Base-by-base conservation (phyloP, 2,329 filamentous ascomycete species). In the Knufia fluminis region DNA sequence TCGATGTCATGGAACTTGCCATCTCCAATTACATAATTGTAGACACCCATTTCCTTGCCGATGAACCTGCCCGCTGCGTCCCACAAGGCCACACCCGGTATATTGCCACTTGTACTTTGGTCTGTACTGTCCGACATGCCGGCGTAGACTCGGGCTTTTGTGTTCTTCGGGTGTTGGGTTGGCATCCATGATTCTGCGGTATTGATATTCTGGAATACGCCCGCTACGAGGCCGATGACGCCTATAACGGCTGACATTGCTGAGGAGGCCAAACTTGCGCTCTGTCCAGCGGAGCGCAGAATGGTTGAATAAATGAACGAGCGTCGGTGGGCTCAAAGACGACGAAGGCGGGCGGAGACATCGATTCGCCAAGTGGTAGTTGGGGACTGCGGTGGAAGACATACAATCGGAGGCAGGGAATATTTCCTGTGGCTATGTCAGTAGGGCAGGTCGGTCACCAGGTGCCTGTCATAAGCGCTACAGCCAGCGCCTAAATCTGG, bases 71-170 rank as follows among this genome's bases (percentile, higher is more conserved):
- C 40, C 12, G 20, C 19, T 2, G 40, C 19, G n/a, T 33, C 43
- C 43, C 43, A 46, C 26, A 46, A 19, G 2, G 43, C 26, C 19
- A 36, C 43, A n/a, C 43, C 43, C 8, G 43, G 43, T 16, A 36
- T 46, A 28, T 46, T 46, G 17, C 43, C 40, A 17, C 40, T 43
- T n/a, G 40, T 43, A 17, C 40, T 43, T 23, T 24, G 9, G 40
- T 8, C 10, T 14, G 24, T 4, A 17, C n/a, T 17, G 3, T 23
- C 22, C 3, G 40, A 43, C 20, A 43, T 19, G 16, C 40, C 40
- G 2, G 40, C 40, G n/a, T 43, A 43, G 19, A 43, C 40, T 12
- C 40, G 40, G 7, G 28, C 40, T 19, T 43, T 43, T 3, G 40
- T 43, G 40, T 23, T 43, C 19, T 14, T 43, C 12, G 20, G 19